A percentile compares a stretch with the other conserved stretches of the same genome.
Evolutionary conservation across 176 grass and related monocot genomes (phyloP).

Genomic region (Areca catechu): DNA sequence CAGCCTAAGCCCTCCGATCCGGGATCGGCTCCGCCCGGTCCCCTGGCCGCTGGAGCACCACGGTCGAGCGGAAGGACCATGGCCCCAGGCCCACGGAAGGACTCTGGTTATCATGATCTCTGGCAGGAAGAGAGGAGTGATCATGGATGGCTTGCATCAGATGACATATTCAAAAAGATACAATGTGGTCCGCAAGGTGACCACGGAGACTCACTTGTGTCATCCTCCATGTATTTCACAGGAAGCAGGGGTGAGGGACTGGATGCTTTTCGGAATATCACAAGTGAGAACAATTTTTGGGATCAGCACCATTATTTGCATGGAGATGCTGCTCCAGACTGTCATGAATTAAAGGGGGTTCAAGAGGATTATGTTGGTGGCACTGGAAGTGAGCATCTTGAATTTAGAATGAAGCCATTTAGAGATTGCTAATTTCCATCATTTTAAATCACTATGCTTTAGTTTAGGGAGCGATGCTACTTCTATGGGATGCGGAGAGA

Average conservation of each 20-base stretch:
- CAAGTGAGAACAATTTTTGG: slow-evolving; percentile 20
- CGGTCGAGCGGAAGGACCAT: no score
- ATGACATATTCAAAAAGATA: slow-evolving; percentile 37
- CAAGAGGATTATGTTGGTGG: slow-evolving; percentile 19
- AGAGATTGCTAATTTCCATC: slow-evolving; percentile 15
- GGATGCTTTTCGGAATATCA: slow-evolving; percentile 23
- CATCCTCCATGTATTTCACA: slow-evolving; percentile 25
- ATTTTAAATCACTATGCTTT: slow-evolving; percentile 20
- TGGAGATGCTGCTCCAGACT: slow-evolving; percentile 8
- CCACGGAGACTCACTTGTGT: slow-evolving; percentile 17
- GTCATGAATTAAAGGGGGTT: slow-evolving; percentile 20
- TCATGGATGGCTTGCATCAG: slow-evolving; percentile 30
- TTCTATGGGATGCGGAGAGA: slow-evolving; percentile 34
- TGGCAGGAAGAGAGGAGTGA: slow-evolving; percentile 9
- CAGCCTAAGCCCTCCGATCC: no score
- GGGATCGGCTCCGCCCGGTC: no score
- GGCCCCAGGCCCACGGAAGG: background rate
- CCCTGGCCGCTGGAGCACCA: no score
- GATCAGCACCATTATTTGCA: slow-evolving; percentile 21
- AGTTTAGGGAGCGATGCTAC: slow-evolving; percentile 34
- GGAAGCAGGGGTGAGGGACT: slow-evolving; percentile 27
- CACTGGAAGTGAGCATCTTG: slow-evolving; percentile 22
- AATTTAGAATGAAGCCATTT: slow-evolving; percentile 2
- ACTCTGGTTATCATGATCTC: slow-evolving; percentile 23
- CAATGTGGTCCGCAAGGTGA: slow-evolving; percentile 19